Base-by-base conservation (phyloP, 108 stramenopile genomes). In the Fistulifera pelliculosa region DNA sequence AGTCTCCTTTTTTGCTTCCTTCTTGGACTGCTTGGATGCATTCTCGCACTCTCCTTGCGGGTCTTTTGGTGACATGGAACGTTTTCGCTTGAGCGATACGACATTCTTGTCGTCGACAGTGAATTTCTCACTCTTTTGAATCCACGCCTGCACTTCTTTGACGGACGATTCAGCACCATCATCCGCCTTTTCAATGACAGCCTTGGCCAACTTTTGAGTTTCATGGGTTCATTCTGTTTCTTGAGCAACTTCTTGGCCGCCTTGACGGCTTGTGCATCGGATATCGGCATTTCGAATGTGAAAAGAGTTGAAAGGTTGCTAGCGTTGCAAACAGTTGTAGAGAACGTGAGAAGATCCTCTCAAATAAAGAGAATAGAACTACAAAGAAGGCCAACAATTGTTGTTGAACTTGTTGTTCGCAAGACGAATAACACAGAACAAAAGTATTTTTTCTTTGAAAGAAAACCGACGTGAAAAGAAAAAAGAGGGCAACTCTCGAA, bases 211-310 rank as follows among this genome's bases (percentile, higher is more conserved):
- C 17, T 51, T 64, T 85, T 91, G 14, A 87, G 60, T 45, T 91
- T 91, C 74, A 91, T 77, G 18, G 72, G 66, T 14, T 64, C 65
- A 1, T 70, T 72, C 55, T 75, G 60, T 38, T 77, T 75, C 56
- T 91, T 85, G 38, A 91, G 61, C 1, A 63, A 47, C 61, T 85
- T 91, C 58, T 79, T 87, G 31, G 81, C 85, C 40, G 69, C 68
- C 62, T 87, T 85, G 59, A 91, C 31, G 31, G 31, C 31, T 35
- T 35, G 6, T 3, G 31, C 8, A 35, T 35, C 31, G 31, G 31
- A 35, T 35, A 35, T 6, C 31, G 31, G 31, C 31, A 35, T 35
- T 35, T 8, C 8, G 31, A 35, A n/a, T n/a, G 31, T 35, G 31
- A 3, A 35, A 35, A 3, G 8, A n/a, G n/a, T n/a, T n/a, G n/a